Conservation (phyloP, 495 filamentous ascomycete genomes). For the Viridothelium virens region DNA sequence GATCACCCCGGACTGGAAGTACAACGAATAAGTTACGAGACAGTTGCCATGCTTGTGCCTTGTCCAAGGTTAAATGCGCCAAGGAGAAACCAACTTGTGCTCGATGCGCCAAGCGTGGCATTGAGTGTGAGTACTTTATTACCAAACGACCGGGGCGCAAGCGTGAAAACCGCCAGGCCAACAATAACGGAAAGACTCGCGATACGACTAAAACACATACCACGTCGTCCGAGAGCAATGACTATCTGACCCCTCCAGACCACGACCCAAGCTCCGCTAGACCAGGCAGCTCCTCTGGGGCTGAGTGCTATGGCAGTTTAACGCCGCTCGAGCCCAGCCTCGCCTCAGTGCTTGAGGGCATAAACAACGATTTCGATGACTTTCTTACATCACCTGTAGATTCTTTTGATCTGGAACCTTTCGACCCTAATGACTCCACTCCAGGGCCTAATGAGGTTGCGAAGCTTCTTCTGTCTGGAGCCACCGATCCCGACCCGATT, state of each 20-base stretch:
- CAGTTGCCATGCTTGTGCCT: conserved; percentile 6
- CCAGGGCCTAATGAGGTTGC: not conserved
- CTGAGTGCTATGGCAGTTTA: not conserved
- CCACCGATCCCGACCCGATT: not conserved
- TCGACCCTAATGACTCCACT: conserved; percentile 1
- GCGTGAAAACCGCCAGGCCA: not conserved
- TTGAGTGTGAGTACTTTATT: conserved; percentile 63
- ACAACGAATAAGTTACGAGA: not conserved
- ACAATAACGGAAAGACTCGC: not conserved
- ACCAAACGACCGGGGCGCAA: conserved; percentile 5
- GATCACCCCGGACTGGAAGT: not conserved
- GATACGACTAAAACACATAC: not conserved
- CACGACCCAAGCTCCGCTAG: not conserved
- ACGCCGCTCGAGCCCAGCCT: conserved; percentile 2
- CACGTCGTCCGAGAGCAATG: not conserved
- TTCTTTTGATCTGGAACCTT: not conserved
- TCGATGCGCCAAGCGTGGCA: conserved; percentile 68
- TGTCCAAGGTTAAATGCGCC: conserved; percentile 71
- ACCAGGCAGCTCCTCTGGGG: not conserved
- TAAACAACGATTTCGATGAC: conserved; percentile 2
- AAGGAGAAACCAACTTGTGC: conserved; percentile 71
- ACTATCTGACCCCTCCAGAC: not conserved
- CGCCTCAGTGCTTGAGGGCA: not conserved
- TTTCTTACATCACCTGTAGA: not conserved
- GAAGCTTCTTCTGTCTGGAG: not conserved